Evolutionary conservation across 768 basidiomycete species (phyloP), one percentile per base, ranked within the genome.

Genomic region (Nidula microcarpa): DNA sequence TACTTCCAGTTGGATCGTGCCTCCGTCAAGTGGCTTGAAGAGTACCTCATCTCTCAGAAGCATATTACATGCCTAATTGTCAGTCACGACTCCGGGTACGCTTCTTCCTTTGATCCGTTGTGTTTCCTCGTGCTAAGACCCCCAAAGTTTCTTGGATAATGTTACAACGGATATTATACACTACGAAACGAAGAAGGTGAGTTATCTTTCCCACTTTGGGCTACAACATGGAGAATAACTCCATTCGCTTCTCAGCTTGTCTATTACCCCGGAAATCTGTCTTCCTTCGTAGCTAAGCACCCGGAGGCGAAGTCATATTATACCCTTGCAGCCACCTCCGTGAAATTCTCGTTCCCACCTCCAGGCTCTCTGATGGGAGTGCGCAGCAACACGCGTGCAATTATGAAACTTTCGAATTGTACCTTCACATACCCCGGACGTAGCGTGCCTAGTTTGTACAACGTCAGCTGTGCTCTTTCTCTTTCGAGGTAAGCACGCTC

Each of bases 361-460:
- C 95, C 95, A 41, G 96, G 96, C 33, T 94, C 91, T 46, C 81
- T 98, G 59, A 94, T 98, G 91, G 95, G 96, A 51, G 95, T 98
- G 53, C 84, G 95, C 57, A 96, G 93, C 68, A 93, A 89, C 65
- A 98, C 95, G 10, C 86, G 95, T 49, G 93, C 95, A 4, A 98
- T 98, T 66, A 78, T 98, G 65, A 98, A 96, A 75, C 81, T 98
- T 70, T 77, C 81, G 36, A 82, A 86, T 63, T 96, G 93, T 72
- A 97, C 94, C 9, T 98, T 89, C 72, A 94, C 93, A 50, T 98
- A 98, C 72, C 92, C 94, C 6, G 92, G 94, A 45, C 79, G 89
- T 55, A 64, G 77, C 45, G 78, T 73, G 53, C 96, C 95, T 6
- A 93, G 90, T 70, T 72, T 98, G 58, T 74, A 80, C 74, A 84